Base-by-base conservation (phyloP, 2,329 filamentous ascomycete species). In the Hymenoscyphus fraxineus region DNA sequence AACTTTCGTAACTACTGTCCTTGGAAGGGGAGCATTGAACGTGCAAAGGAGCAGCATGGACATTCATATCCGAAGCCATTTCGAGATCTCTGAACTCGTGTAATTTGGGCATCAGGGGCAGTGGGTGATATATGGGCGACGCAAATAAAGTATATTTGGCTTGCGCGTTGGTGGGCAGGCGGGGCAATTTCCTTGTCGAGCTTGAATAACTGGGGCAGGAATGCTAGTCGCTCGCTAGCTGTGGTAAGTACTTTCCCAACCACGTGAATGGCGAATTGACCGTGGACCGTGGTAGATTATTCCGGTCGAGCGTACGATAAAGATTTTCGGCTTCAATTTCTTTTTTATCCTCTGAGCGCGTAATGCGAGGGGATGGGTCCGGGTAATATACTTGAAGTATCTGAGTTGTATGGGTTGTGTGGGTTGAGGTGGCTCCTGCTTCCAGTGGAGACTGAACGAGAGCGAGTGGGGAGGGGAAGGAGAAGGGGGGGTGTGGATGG, bases 1-100 rank as follows among this genome's bases (percentile, higher is more conserved):
- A 73, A 39, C 68, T 64, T 54, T 68, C 65, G 67, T 69, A 71
- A 31, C 59, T 58, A 31, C 59, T 55, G 55, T 67, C 58, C 59
- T 67, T 58, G 39, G 68, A 58, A 47, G 40, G 12, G 6, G 51
- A 55, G 12, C 65, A 62, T 57, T 59, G 63, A 19, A 61, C 51
- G n/a, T 64, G 61, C 51, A 64, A 44, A 10, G 61, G 40, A 41
- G 60, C 54, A 38, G 64, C 62, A 57, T 41, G 27, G 31, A 57
- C 31, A 51, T 35, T 60, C 59, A 64, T 66, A 32, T 44, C 58
- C 32, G 19, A 15, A 16, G 7, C 47, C 60, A 56, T 56, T 10
- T 56, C 47, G 22, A 22, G 51, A 7, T 60, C 44, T 38, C 61
- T n/a, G 9, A 55, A 39, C 22, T 44, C 47, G 47, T 58, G 51